Base-by-base conservation (phyloP, 192 early-diverging fungal species). In the Chytriomyces sp. region DNA sequence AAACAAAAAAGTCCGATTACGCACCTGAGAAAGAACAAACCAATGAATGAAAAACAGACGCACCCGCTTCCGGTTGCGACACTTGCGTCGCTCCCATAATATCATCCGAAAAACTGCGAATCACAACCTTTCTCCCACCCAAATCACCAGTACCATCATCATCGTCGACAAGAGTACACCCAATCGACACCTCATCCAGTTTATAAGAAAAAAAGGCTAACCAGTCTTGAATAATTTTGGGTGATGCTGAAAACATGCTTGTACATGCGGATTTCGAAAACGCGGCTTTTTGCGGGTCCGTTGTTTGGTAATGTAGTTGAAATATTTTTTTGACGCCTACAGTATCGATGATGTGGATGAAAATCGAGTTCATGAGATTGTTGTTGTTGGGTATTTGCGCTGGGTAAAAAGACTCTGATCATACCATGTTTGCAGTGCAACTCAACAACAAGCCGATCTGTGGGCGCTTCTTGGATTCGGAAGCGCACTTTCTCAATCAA, bases 171-270 rank as follows among this genome's bases (percentile, higher is more conserved):
- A 24, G 23, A 47, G n/a, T 44, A 47, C 80, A 79, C 10, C 62
- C 47, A 53, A 84, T 79, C 10, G 80, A 69, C 50, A 84, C 61
- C 60, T 84, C 83, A 50, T 84, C 83, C 61, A 84, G 73, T 48
- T 72, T 66, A 16, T 57, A 16, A 11, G 69, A 70, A 59, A 84
- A 84, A 61, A 71, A 77, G 6, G 13, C 48, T 35, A 85, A 48
- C 84, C 84, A 85, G 49, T 85, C 84, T 49, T 82, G 81, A 20
- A 77, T 75, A 50, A 85, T 65, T 70, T 82, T 85, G 1, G 70
- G 67, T 13, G 70, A 65, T 16, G 80, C 79, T 8, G 79, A 69
- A 68, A 79, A 85, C 16, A 68, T 61, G 67, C 74, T 48, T 11
- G 53, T 45, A 13, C 82, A 78, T 6, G 79, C 45, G 20, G 80